Conservation (phyloP, 768 basidiomycete genomes). For the Trametes elegans region DNA sequence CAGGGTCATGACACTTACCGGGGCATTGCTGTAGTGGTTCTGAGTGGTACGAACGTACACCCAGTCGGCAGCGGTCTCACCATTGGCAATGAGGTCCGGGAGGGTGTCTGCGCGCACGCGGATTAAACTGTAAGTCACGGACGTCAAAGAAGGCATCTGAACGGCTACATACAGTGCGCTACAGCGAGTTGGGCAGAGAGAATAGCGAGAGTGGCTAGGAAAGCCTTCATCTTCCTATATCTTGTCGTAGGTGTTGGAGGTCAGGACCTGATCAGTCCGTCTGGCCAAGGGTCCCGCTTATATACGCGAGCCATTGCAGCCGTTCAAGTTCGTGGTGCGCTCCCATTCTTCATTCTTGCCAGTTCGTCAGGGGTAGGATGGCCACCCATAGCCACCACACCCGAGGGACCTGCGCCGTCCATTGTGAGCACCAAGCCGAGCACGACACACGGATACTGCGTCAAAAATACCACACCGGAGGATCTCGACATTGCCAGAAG, state of each 20-base stretch:
- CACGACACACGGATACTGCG: neutral
- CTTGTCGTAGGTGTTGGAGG: neutral
- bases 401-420: neutral
- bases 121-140: neutral
- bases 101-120: constrained; percentile 30
- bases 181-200: constrained; percentile 20
- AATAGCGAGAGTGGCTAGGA: constrained; percentile 20
- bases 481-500: neutral
- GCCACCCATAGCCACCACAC: neutral
- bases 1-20: too few species aligned
- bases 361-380: too few species aligned
- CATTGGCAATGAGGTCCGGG: constrained; percentile 28
- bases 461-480: constrained; percentile 2
- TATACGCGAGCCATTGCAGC: neutral
- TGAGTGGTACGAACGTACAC: constrained; percentile 28
- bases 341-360: too few species aligned
- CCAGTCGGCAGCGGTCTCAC: constrained; percentile 27
- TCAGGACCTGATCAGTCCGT: neutral
- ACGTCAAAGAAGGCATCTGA: neutral
- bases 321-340: neutral
- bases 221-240: constrained; percentile 21
- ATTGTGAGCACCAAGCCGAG: too few species aligned
- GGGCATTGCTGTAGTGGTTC: constrained; percentile 29
- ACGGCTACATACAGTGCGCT: constrained; percentile 21
- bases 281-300: neutral